Percentiles rank a stretch among this genome's conserved stretches.
phyloP scores from a whole-genome alignment of 208 protist genomes.

The Naegleria gruberi region DNA sequence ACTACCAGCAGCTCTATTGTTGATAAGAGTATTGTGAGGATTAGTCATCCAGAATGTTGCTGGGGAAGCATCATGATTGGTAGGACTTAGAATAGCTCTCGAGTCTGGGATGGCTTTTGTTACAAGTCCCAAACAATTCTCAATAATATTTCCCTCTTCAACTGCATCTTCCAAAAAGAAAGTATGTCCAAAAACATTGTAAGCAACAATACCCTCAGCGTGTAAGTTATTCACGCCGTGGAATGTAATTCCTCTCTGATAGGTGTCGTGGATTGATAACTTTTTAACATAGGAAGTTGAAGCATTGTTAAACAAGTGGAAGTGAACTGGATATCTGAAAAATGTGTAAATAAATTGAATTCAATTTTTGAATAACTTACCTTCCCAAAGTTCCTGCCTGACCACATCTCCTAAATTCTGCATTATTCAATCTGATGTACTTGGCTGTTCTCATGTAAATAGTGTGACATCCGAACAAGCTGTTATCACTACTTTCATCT shows the following conservation, averaged over 20 bases:
- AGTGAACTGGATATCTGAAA: constrained; percentile 43
- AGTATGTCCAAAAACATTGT: constrained; percentile 36
- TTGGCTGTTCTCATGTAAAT: neutral
- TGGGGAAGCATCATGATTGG: constrained; percentile 31
- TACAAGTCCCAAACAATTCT: constrained; percentile 33
- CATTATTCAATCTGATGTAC: neutral
- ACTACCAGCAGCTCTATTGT: constrained; percentile 41
- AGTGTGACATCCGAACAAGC: constrained; percentile 31
- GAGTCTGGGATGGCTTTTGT: neutral
- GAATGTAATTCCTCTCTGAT: constrained; percentile 34
- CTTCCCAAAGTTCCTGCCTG: neutral
- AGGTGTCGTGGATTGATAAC: constrained; percentile 38
- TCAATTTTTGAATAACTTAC: too few species aligned
- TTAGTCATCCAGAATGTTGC: constrained; percentile 43
- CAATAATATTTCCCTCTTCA: constrained; percentile 35
- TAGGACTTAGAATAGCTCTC: neutral
- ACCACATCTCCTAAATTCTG: neutral
- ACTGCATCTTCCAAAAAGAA: constrained; percentile 46
- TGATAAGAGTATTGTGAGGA: constrained; percentile 28
- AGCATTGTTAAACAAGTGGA: constrained; percentile 30
- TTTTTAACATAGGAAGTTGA: constrained; percentile 32
- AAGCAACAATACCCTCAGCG: constrained; percentile 38
- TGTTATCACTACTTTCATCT: constrained; percentile 32
- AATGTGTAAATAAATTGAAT: too few species aligned
- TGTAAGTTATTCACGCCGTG: constrained; percentile 36